A percentile compares a stretch with the other conserved stretches of the same genome.
These are phyloP conservation scores for Scheffersomyces stipitis DNA, from an alignment of 805 yeast species.

Conservation along the genomic window DNA sequence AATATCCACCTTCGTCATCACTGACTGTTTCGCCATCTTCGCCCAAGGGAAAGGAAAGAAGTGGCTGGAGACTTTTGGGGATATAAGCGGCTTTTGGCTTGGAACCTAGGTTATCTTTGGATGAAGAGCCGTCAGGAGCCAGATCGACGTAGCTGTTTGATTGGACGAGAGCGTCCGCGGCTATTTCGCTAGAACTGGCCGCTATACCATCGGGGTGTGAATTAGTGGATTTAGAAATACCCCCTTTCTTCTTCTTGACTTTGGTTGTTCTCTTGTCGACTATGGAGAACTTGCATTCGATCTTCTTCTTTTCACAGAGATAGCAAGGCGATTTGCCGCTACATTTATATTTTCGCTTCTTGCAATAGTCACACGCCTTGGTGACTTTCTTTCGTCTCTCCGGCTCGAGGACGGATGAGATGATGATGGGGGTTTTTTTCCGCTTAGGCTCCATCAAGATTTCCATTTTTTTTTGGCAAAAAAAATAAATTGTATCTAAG, in stretches of 20 bases:
- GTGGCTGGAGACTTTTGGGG: slow-evolving; percentile 14
- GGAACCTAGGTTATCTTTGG: neutral
- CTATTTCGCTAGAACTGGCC: neutral
- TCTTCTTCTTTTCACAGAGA: slow-evolving; percentile 27
- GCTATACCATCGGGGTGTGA: slow-evolving; percentile 5
- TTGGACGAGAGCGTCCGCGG: neutral
- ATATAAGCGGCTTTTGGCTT: slow-evolving; percentile 6
- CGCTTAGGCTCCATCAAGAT: neutral
- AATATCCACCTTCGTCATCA: neutral
- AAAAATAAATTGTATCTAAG: too few species aligned
- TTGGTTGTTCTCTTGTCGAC: slow-evolving; percentile 19
- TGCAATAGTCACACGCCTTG: slow-evolving; percentile 48
- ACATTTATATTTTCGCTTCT: slow-evolving; percentile 34
- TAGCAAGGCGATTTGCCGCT: slow-evolving; percentile 36
- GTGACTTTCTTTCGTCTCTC: slow-evolving; percentile 41
- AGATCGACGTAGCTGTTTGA: neutral
- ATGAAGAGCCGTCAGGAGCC: neutral
- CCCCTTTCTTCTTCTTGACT: slow-evolving; percentile 7
- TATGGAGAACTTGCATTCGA: slow-evolving; percentile 29
- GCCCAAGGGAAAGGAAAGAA: slow-evolving; percentile 11
- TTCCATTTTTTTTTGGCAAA: too few species aligned
- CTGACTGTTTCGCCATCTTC: slow-evolving; percentile 1
- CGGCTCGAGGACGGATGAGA: neutral
- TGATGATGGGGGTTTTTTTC: too few species aligned
- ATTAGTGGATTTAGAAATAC: neutral